Conservation (phyloP, 2,329 filamentous ascomycete species). For the Hypoxylon sp. region DNA sequence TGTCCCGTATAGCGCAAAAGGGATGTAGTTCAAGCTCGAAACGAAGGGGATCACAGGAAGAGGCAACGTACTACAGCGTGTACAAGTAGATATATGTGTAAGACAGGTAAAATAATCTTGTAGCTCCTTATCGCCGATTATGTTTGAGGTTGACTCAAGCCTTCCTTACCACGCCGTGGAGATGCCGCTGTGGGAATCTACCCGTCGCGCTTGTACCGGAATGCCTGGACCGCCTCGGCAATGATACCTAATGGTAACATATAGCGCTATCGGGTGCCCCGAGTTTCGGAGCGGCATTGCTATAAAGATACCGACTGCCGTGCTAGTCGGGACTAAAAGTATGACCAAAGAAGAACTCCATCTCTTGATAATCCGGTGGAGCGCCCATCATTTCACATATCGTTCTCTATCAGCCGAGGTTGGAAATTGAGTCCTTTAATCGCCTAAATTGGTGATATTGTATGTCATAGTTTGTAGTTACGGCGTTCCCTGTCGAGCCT, state of each 20-base stretch:
- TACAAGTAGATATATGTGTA: no score
- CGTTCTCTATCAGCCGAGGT: no score
- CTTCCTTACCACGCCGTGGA: slow-evolving; percentile 9
- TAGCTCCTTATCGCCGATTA: not conserved
- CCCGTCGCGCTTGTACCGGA: slow-evolving; percentile 19
- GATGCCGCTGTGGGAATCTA: slow-evolving; percentile 6
- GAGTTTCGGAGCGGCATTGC: slow-evolving; percentile 29
- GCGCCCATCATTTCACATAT: not conserved
- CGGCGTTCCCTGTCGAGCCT: no score
- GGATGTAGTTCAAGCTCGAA: not conserved
- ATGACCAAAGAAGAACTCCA: slow-evolving; percentile 9
- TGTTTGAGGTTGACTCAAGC: not conserved
- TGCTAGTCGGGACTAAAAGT: slow-evolving; percentile 27
- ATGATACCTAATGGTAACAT: slow-evolving; percentile 17
- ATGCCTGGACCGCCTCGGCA: slow-evolving; percentile 22
- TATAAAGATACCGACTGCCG: not conserved
- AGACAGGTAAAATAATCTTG: not conserved
- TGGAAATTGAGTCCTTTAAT: not conserved
- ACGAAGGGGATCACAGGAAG: not conserved
- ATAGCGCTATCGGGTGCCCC: slow-evolving; percentile 25
- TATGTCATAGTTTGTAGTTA: no score
- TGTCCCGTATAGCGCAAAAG: not conserved
- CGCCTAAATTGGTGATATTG: not conserved
- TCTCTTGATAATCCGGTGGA: not conserved
- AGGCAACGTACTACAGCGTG: not conserved